Evolutionary conservation across 1,139 yeast genomes (phyloP).

Genomic region (Candida sojae): DNA sequence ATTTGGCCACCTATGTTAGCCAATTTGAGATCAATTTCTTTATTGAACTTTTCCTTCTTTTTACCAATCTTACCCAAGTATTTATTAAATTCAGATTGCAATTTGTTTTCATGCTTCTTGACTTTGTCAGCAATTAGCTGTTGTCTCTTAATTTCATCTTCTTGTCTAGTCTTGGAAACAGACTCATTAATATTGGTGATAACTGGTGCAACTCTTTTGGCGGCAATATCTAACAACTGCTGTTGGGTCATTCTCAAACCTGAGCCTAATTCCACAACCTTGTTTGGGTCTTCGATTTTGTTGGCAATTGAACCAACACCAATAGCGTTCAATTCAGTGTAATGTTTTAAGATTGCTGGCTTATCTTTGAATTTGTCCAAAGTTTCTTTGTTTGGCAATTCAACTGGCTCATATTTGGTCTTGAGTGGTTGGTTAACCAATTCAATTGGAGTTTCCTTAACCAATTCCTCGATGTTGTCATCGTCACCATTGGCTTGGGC

Average conservation of each 20-base stretch:
- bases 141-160: slow-evolving; percentile 47
- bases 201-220: slow-evolving; percentile 57
- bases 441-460: slow-evolving; percentile 36
- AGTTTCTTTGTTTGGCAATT: slow-evolving; percentile 37
- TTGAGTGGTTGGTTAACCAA: slow-evolving; percentile 29
- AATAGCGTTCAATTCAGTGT: slow-evolving; percentile 49
- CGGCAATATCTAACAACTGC: slow-evolving; percentile 58
- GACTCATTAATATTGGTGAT: slow-evolving; percentile 52
- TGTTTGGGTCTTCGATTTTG: slow-evolving; percentile 51
- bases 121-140: slow-evolving; percentile 40
- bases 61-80: slow-evolving; percentile 41
- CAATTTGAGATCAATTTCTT: slow-evolving; percentile 40
- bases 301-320: slow-evolving; percentile 48
- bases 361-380: slow-evolving; percentile 47
- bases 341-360: slow-evolving; percentile 50
- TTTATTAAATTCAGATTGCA: slow-evolving; percentile 44
- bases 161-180: slow-evolving; percentile 48
- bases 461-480: slow-evolving; percentile 26
- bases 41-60: slow-evolving; percentile 40
- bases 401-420: slow-evolving; percentile 35
- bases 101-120: slow-evolving; percentile 45
- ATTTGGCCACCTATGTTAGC: slow-evolving; percentile 31
- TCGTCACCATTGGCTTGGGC: slow-evolving; percentile 10
- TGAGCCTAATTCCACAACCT: slow-evolving; percentile 54
- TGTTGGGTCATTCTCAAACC: slow-evolving; percentile 57